Evolutionary conservation across 441 rosid genomes (phyloP), one percentile per base, ranked within the genome.

Genomic region (Gossypium gossypioides): DNA sequence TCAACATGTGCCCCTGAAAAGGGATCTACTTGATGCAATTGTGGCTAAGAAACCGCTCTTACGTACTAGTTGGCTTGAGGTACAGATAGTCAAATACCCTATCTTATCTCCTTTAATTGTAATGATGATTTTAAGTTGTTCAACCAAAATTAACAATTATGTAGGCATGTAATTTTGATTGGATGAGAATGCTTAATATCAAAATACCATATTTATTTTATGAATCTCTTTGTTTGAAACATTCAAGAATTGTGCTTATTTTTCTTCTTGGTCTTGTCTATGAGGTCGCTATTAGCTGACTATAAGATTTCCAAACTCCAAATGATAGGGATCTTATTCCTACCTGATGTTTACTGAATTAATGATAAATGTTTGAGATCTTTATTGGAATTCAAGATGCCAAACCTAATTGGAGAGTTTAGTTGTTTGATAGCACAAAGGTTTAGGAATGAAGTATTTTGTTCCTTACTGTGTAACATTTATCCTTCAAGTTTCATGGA

Each of bases 41-140:
- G 77, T 88, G 74, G 79, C 88, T 42, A 86, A 81, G 76, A 91
- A 89, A 77, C 83, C 88, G 25, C 51, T 94, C 37, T 75, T 85
- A 71, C 80, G 76, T 59, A 60, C 61, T 44, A 81, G 84, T 61
- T 94, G 96, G 96, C 84, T 85, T 70, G 86, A 86, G 93, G 98
- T 91, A 85, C 46, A 58, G 0, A 57, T 25, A 19, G 55, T 16
- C 46, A 16, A 68, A 18, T 52, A 52, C 16, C 18, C 1, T 37
- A n/a, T 52, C 74, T 66, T 63, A 63, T 65, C 24, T 73, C 66
- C 27, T 62, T 68, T 12, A 19, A 29, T 71, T 46, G 29, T 73
- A 29, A 10, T 74, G 50, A 8, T 73, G 63, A 76, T 71, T 51
- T 42, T 19, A 32, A 64, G 57, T 29, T 70, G 15, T 51, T 22